phyloP scores from a whole-genome alignment of 805 yeast species.

The Ogataea minuta region DNA sequence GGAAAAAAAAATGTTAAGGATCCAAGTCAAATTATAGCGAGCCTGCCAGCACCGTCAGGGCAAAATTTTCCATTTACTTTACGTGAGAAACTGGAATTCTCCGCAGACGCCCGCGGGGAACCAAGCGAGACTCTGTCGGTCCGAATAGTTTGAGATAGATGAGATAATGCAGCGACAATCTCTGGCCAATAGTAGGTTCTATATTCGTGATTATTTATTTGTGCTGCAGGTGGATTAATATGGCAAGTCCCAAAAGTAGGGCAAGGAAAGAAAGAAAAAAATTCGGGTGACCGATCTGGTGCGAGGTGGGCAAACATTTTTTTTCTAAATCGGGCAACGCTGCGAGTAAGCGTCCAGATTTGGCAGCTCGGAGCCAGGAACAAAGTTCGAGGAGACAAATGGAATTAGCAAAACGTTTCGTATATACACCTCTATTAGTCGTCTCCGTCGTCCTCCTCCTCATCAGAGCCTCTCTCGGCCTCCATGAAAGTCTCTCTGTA shows the following conservation, averaged over 20 bases:
- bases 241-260: not conserved
- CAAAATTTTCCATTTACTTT: constrained; percentile 6
- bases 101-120: constrained; percentile 5
- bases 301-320: not conserved
- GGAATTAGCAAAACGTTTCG: not conserved
- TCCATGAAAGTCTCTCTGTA: constrained; percentile 55
- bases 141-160: constrained; percentile 8
- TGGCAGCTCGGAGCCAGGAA: no score
- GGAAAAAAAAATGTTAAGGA: constrained; percentile 4
- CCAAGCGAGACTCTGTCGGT: constrained; percentile 1
- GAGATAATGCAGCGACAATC: constrained; percentile 12
- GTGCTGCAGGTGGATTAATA: constrained; percentile 3
- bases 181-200: constrained; percentile 13
- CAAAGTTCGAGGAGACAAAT: no score
- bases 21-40: constrained; percentile 2
- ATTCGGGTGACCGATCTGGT: constrained; percentile 1
- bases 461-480: constrained; percentile 64
- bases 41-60: constrained; percentile 1
- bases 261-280: not conserved
- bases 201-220: constrained; percentile 7
- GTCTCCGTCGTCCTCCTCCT: constrained; percentile 52
- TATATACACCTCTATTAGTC: constrained; percentile 16
- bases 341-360: no score
- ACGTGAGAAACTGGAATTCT: constrained; percentile 2
- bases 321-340: no score